phyloP scores from a whole-genome alignment of 345 rosid species.

The Eutrema yunnanense region DNA sequence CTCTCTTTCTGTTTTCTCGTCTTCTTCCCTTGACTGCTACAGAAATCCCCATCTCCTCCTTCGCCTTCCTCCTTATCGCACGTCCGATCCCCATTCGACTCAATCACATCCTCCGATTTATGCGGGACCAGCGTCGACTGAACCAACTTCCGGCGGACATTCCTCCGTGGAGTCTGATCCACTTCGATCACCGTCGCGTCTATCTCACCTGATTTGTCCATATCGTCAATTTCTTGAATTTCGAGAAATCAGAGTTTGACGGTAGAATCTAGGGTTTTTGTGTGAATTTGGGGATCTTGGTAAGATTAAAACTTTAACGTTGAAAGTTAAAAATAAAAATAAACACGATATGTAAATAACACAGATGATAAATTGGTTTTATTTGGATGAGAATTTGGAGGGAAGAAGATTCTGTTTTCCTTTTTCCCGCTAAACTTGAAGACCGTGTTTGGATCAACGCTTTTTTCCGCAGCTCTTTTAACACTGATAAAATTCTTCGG shows the following conservation, averaged over 20 bases:
- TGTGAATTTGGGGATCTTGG: slow-evolving; percentile 24
- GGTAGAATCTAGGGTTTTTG: slow-evolving; percentile 19
- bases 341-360: not conserved
- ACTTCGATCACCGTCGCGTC: slow-evolving; percentile 14
- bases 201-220: slow-evolving; percentile 23
- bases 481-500: not conserved
- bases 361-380: not conserved
- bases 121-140: slow-evolving; percentile 70
- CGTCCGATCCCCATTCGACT: slow-evolving; percentile 26
- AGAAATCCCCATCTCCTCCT: slow-evolving; percentile 38
- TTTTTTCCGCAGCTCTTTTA: not conserved
- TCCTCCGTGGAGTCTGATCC: slow-evolving; percentile 33
- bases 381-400: slow-evolving; percentile 6
- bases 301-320: not conserved
- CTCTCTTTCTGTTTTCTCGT: slow-evolving; percentile 43
- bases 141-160: slow-evolving; percentile 53
- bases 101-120: slow-evolving; percentile 37
- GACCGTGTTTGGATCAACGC: not conserved
- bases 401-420: slow-evolving; percentile 16
- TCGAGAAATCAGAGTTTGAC: not conserved
- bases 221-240: not conserved
- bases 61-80: slow-evolving; percentile 24
- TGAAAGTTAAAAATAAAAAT: not conserved
- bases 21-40: slow-evolving; percentile 60
- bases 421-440: slow-evolving; percentile 8